Percentiles rank a stretch among this genome's conserved stretches.
These are phyloP conservation scores for Neohortaea acidophila DNA, from an alignment of 495 filamentous ascomycete genomes.

Conservation along the genomic window DNA sequence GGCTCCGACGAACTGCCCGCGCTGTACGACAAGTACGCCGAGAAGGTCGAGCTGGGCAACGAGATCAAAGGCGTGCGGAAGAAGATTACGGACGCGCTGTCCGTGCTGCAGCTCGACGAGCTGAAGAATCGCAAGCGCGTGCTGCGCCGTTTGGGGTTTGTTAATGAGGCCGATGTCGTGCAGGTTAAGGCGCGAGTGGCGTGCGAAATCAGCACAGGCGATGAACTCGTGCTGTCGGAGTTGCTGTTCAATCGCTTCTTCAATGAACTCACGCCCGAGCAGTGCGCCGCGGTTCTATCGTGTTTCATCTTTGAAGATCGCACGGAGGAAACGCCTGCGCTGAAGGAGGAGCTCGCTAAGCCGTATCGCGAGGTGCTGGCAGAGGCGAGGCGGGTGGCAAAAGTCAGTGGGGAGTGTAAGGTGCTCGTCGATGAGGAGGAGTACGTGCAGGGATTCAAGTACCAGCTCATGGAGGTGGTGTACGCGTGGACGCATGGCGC, in stretches of 20 bases:
- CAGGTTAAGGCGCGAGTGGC: constrained; percentile 91
- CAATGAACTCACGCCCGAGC: constrained; percentile 80
- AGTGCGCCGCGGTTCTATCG: constrained; percentile 69
- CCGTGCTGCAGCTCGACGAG: constrained; percentile 84
- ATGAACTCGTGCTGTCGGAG: constrained; percentile 83
- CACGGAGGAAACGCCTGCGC: constrained; percentile 47
- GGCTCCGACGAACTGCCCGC: constrained; percentile 67
- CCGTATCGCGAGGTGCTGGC: constrained; percentile 71
- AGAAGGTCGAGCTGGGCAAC: constrained; percentile 57
- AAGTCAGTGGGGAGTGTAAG: constrained; percentile 87
- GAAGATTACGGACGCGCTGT: constrained; percentile 64
- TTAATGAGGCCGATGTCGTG: constrained; percentile 86
- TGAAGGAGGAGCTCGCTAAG: constrained; percentile 72
- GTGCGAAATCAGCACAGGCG: constrained; percentile 88
- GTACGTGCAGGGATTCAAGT: constrained; percentile 75
- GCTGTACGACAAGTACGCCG: constrained; percentile 68
- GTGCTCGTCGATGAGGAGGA: constrained; percentile 81
- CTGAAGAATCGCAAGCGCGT: constrained; percentile 91
- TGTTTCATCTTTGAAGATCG: constrained; percentile 97
- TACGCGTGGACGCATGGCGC: constrained; percentile 86
- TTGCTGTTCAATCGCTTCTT: constrained; percentile 95
- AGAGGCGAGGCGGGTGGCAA: constrained; percentile 73
- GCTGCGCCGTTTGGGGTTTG: constrained; percentile 87
- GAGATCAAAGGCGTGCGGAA: constrained; percentile 80
- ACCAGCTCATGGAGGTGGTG: constrained; percentile 90